These are phyloP conservation scores for Kitagawia praeruptora DNA, from an alignment of 129 eudicot species.

Conservation along the genomic window DNA sequence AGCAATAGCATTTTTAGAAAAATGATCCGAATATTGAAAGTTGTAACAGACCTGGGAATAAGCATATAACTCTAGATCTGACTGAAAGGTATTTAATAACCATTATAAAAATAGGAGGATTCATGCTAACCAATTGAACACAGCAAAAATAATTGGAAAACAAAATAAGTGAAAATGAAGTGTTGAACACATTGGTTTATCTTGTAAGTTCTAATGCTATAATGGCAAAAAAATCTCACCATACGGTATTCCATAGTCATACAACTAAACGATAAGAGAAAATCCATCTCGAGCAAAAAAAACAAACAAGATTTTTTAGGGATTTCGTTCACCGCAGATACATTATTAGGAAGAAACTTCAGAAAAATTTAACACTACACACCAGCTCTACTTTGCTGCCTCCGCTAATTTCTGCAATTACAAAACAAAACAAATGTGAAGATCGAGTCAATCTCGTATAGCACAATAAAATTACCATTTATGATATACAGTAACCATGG, in stretches of 20 bases:
- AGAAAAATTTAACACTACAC: not conserved
- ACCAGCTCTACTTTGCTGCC: slow-evolving; percentile 3
- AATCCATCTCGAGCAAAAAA: not conserved
- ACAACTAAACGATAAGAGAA: not conserved
- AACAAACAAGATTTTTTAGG: not conserved
- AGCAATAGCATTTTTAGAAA: not conserved
- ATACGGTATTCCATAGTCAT: not conserved
- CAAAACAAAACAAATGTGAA: not conserved
- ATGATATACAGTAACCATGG: not conserved
- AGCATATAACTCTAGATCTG: not conserved
- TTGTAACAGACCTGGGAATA: not conserved
- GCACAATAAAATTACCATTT: not conserved
- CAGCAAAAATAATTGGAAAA: not conserved
- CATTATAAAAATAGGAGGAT: not conserved
- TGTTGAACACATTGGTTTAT: not conserved
- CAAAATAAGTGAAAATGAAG: not conserved
- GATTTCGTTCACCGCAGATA: not conserved
- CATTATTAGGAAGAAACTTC: slow-evolving; percentile 1
- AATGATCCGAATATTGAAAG: not conserved
- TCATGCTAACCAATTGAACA: not conserved
- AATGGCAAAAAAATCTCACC: not conserved
- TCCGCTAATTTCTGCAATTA: slow-evolving; percentile 3
- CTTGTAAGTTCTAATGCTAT: slow-evolving; percentile 1
- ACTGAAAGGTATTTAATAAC: not conserved
- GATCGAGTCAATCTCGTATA: not conserved